Percentiles rank a stretch among this genome's conserved stretches.
These are phyloP conservation scores for Candida sonorensis DNA, from an alignment of 805 yeast genomes.

Conservation along the genomic window DNA sequence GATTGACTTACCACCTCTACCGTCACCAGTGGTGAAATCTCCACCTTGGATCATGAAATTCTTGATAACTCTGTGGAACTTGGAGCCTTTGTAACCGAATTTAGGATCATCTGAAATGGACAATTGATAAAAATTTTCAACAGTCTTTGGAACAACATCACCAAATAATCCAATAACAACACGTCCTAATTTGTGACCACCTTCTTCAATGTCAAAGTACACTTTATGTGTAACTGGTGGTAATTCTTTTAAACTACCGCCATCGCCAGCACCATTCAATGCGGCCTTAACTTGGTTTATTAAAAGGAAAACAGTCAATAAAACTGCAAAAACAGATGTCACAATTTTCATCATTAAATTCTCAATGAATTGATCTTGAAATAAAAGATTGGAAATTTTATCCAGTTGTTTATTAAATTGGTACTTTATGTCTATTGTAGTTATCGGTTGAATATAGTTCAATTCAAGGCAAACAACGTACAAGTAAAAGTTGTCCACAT, in stretches of 20 bases:
- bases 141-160: slow-evolving; percentile 80
- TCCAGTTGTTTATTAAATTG: too few species aligned
- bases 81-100: slow-evolving; percentile 53
- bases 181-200: slow-evolving; percentile 62
- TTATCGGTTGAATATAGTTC: too few species aligned
- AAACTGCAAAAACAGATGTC: slow-evolving; percentile 12
- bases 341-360: slow-evolving; percentile 19
- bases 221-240: slow-evolving; percentile 72
- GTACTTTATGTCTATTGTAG: too few species aligned
- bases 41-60: slow-evolving; percentile 79
- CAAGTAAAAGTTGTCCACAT: too few species aligned
- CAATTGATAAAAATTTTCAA: slow-evolving; percentile 78
- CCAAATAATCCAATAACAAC: slow-evolving; percentile 86
- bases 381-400: background rate
- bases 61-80: slow-evolving; percentile 69
- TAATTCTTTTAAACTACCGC: slow-evolving; percentile 26
- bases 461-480: too few species aligned
- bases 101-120: slow-evolving; percentile 68
- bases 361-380: background rate
- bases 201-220: slow-evolving; percentile 80
- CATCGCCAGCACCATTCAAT: slow-evolving; percentile 5
- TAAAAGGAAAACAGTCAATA: slow-evolving; percentile 13
- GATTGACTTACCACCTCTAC: slow-evolving; percentile 71
- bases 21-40: slow-evolving; percentile 64
- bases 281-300: slow-evolving; percentile 13